Conservation (phyloP, 2,329 filamentous ascomycete species). For the Trichoderma hamatum region DNA sequence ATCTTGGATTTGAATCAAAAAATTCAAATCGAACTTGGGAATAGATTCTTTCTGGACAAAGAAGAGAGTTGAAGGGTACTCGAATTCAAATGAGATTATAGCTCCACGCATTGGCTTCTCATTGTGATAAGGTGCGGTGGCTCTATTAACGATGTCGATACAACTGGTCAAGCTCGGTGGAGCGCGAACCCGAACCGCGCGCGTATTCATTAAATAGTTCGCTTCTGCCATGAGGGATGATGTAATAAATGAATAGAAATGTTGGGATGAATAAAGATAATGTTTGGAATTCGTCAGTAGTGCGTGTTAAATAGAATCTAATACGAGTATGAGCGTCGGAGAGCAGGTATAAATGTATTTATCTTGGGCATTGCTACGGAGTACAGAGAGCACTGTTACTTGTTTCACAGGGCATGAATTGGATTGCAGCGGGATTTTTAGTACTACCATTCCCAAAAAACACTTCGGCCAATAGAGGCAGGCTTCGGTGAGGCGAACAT, state of each 20-base stretch:
- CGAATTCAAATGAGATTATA: neutral
- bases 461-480: neutral
- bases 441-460: neutral
- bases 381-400: neutral
- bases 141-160: neutral
- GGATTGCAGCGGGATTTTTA: neutral
- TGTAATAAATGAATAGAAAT: neutral
- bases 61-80: neutral
- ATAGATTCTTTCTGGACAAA: neutral
- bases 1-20: neutral
- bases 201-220: neutral
- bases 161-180: neutral
- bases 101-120: neutral
- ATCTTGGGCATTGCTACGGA: neutral
- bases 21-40: neutral
- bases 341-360: neutral
- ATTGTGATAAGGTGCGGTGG: neutral
- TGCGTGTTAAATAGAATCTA: neutral
- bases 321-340: neutral
- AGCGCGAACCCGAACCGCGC: neutral
- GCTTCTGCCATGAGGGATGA: neutral
- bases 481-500: neutral
- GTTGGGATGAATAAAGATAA: neutral
- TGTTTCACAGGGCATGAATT: neutral
- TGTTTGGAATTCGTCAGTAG: neutral